Evolutionary conservation across 2,329 filamentous ascomycete species (phyloP).

Genomic region (Apiospora koreana): DNA sequence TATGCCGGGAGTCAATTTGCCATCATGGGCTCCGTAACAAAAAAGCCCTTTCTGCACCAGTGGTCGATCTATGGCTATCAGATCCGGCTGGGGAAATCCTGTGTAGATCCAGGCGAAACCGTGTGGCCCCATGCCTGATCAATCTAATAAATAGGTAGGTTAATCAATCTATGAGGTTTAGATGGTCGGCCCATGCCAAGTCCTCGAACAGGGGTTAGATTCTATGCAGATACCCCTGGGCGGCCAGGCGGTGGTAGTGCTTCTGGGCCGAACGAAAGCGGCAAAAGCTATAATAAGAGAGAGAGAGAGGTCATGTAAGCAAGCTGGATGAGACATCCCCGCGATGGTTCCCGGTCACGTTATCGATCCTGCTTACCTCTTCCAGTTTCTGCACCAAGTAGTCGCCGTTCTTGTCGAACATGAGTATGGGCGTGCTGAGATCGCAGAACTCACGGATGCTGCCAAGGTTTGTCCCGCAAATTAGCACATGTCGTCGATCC

Average conservation of each 20-base stretch:
- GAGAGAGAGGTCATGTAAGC: not conserved
- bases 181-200: not conserved
- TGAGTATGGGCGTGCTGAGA: slow-evolving; percentile 74
- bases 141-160: slow-evolving; percentile 1
- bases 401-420: slow-evolving; percentile 84
- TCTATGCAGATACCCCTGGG: not conserved
- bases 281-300: slow-evolving; percentile 56
- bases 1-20: not conserved
- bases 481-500: not conserved
- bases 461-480: not conserved
- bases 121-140: not conserved
- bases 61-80: not conserved
- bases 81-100: not conserved
- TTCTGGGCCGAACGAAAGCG: slow-evolving; percentile 68
- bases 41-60: not conserved
- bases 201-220: not conserved
- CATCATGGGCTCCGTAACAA: not conserved
- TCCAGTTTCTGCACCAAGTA: slow-evolving; percentile 71
- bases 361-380: slow-evolving; percentile 50
- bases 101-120: not conserved
- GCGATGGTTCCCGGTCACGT: not conserved
- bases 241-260: slow-evolving; percentile 46
- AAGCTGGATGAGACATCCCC: not conserved
- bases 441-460: slow-evolving; percentile 78
- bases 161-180: slow-evolving; percentile 1